phyloP scores from a whole-genome alignment of 768 basidiomycete species.

The Xerocomellus intermedius region DNA sequence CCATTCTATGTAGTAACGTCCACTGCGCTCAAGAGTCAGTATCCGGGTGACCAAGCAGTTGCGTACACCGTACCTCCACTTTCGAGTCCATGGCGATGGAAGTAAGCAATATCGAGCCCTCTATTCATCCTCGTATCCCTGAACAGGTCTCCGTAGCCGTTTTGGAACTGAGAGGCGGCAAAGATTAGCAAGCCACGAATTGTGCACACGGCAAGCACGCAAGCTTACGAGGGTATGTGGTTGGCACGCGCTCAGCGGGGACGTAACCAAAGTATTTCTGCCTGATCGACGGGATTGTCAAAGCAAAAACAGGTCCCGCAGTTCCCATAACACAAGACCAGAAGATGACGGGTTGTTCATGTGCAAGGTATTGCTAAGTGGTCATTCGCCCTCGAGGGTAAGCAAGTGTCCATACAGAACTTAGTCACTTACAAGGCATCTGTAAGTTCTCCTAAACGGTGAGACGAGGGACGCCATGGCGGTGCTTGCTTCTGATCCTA shows the following conservation, averaged over 20 bases:
- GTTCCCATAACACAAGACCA: slow-evolving; percentile 76
- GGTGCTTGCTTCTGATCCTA: not conserved
- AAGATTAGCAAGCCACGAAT: not conserved
- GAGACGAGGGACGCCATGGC: slow-evolving; percentile 30
- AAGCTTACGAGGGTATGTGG: slow-evolving; percentile 74
- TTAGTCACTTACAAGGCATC: slow-evolving; percentile 25
- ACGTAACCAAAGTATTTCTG: slow-evolving; percentile 65
- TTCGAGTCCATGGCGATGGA: not conserved
- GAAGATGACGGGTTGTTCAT: slow-evolving; percentile 89
- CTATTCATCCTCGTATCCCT: slow-evolving; percentile 72
- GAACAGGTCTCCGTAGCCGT: slow-evolving; percentile 62
- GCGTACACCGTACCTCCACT: slow-evolving; percentile 7
- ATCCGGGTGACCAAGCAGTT: not conserved
- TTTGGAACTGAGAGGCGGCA: slow-evolving; percentile 54
- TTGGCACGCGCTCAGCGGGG: slow-evolving; percentile 66
- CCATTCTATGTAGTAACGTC: slow-evolving; percentile 3
- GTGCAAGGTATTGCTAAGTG: slow-evolving; percentile 80
- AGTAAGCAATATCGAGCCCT: not conserved
- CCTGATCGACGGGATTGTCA: slow-evolving; percentile 78
- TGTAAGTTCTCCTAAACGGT: slow-evolving; percentile 30
- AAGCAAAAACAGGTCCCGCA: slow-evolving; percentile 71
- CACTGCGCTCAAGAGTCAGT: not conserved
- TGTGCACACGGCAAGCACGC: not conserved
- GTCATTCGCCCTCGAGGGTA: not conserved
- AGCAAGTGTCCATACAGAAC: not conserved